These are phyloP conservation scores for Malassezia psittaci DNA, from an alignment of 1,284 basidiomycete species.

Conservation along the genomic window DNA sequence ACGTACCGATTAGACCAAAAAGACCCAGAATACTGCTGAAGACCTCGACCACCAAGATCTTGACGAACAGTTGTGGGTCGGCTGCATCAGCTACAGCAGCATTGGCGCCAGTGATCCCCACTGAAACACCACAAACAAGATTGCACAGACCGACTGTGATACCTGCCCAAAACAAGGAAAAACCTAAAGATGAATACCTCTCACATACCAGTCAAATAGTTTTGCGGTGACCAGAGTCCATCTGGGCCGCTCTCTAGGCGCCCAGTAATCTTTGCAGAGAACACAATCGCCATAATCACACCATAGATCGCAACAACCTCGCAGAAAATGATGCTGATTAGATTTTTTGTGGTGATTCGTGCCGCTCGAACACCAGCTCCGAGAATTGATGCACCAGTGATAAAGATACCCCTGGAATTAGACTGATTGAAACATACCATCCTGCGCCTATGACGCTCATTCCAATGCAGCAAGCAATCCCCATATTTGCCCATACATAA, in stretches of 20 bases:
- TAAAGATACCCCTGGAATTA: constrained; percentile 77
- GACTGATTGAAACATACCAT: constrained; percentile 58
- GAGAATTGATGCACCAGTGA: constrained; percentile 86
- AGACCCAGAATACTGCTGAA: constrained; percentile 43
- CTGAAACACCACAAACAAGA: constrained; percentile 41
- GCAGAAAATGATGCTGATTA: constrained; percentile 93
- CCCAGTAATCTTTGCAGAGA: constrained; percentile 42
- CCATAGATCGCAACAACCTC: constrained; percentile 96
- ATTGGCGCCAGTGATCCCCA: constrained; percentile 45
- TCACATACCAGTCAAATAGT: constrained; percentile 36
- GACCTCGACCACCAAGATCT: constrained; percentile 41
- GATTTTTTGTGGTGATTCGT: constrained; percentile 89
- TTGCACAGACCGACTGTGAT: constrained; percentile 46
- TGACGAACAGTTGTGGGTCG: constrained; percentile 46
- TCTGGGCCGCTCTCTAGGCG: constrained; percentile 27
- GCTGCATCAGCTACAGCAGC: constrained; percentile 46
- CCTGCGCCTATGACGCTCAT: constrained; percentile 86
- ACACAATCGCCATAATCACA: constrained; percentile 56
- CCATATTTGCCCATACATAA: constrained; percentile 80
- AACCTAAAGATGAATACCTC: constrained; percentile 5
- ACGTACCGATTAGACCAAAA: constrained; percentile 40
- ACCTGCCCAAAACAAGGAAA: constrained; percentile 45
- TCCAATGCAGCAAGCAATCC: constrained; percentile 86
- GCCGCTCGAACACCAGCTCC: constrained; percentile 91
- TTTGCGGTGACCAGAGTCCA: constrained; percentile 31